phyloP scores from a whole-genome alignment of 2,329 filamentous ascomycete species.

The Aspergillus sp. region DNA sequence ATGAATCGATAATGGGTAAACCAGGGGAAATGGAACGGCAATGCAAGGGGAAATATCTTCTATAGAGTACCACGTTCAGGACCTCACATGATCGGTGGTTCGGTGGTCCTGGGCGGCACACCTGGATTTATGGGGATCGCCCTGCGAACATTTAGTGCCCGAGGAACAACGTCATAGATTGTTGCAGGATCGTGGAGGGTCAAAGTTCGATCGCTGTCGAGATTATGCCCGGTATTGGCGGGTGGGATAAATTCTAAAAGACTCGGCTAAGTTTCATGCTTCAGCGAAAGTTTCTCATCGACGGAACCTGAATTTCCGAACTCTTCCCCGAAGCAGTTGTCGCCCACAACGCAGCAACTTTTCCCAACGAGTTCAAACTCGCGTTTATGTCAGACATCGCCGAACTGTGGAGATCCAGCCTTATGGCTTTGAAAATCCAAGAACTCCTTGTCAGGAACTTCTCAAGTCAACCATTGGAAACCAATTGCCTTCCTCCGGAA shows the following conservation, averaged over 20 bases:
- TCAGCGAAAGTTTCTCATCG: not conserved
- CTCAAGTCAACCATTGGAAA: not conserved
- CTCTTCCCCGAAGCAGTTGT: not conserved
- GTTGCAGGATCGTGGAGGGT: not conserved
- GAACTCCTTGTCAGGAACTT: not conserved
- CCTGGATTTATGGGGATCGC: slow-evolving; percentile 2
- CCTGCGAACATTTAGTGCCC: slow-evolving; percentile 1
- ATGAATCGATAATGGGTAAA: not conserved
- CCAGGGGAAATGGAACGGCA: not conserved
- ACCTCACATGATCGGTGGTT: slow-evolving; percentile 9
- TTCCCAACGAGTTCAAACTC: not conserved
- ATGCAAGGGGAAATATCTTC: not conserved
- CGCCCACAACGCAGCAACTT: not conserved
- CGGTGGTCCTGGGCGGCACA: not conserved
- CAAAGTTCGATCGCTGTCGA: not conserved
- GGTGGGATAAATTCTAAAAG: not conserved
- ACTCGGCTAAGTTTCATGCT: not conserved
- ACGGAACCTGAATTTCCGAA: not conserved
- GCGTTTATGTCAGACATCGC: not conserved
- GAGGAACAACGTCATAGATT: slow-evolving; percentile 1
- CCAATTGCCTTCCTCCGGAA: not conserved
- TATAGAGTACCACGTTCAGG: slow-evolving; percentile 5
- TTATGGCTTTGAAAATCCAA: not conserved
- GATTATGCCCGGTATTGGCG: not conserved
- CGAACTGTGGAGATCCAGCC: not conserved